These are phyloP conservation scores for Rhinocladiella similis DNA, from an alignment of 2,329 filamentous ascomycete species.

Conservation along the genomic window DNA sequence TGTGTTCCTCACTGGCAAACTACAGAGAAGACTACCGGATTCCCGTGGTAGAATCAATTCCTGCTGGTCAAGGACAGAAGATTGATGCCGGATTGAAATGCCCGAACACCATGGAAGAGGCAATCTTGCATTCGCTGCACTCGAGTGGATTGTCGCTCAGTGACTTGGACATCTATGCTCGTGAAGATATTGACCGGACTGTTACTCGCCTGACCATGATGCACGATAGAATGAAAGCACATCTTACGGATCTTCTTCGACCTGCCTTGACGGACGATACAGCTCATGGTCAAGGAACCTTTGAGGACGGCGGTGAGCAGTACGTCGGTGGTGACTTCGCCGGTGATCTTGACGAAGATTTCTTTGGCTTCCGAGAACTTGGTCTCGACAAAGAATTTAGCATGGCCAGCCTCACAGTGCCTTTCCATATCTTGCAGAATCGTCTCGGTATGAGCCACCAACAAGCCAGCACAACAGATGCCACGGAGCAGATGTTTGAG, in stretches of 20 bases:
- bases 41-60: constrained; percentile 48
- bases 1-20: constrained; percentile 74
- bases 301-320: constrained; percentile 95
- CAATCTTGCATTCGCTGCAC: constrained; percentile 79
- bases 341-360: constrained; percentile 96
- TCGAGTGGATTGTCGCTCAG: constrained; percentile 83
- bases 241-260: constrained; percentile 88
- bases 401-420: constrained; percentile 82
- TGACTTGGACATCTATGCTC: constrained; percentile 79
- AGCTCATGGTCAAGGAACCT: constrained; percentile 82
- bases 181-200: constrained; percentile 88
- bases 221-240: constrained; percentile 91
- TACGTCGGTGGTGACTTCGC: constrained; percentile 97
- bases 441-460: constrained; percentile 78
- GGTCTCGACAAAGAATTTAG: constrained; percentile 91
- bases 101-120: constrained; percentile 79
- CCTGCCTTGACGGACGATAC: constrained; percentile 81
- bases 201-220: constrained; percentile 76
- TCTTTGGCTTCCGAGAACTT: constrained; percentile 96
- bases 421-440: constrained; percentile 88
- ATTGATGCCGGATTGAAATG: constrained; percentile 52
- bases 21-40: constrained; percentile 84
- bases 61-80: constrained; percentile 31
- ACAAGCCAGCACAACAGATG: constrained; percentile 12
- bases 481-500: constrained; percentile 50